Conservation (phyloP, 116 monocot species). For the Phalaenopsis hybrid region DNA sequence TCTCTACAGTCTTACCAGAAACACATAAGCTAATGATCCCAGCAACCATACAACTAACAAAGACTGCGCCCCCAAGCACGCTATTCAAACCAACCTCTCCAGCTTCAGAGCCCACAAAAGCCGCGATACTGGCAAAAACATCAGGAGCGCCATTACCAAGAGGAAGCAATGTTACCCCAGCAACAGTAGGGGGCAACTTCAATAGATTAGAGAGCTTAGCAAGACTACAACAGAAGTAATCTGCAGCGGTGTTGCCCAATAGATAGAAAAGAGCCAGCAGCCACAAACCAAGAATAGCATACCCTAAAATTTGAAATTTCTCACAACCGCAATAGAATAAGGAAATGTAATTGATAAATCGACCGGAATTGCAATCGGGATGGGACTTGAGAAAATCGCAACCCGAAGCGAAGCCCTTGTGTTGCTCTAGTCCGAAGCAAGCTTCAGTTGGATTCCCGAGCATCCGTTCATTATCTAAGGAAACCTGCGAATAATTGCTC, state of each 20-base stretch:
- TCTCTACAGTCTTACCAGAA: constrained; percentile 61
- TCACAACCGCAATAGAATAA: constrained; percentile 90
- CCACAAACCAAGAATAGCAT: constrained; percentile 54
- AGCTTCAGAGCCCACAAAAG: constrained; percentile 60
- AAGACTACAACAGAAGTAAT: constrained; percentile 89
- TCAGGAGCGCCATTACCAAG: constrained; percentile 98
- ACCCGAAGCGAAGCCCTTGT: constrained; percentile 37
- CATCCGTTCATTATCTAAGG: constrained; percentile 4
- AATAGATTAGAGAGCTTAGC: constrained; percentile 78
- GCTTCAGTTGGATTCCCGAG: constrained; percentile 21
- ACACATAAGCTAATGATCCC: constrained; percentile 64
- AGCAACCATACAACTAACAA: constrained; percentile 80
- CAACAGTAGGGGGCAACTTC: constrained; percentile 78
- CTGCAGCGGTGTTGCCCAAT: constrained; percentile 95
- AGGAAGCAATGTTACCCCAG: constrained; percentile 91
- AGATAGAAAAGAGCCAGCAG: constrained; percentile 78
- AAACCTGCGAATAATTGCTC: constrained; percentile 18
- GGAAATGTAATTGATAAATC: constrained; percentile 67
- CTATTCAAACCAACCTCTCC: constrained; percentile 87
- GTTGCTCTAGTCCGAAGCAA: constrained; percentile 42
- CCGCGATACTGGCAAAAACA: constrained; percentile 89
- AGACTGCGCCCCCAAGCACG: constrained; percentile 87
- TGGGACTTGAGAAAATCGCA: constrained; percentile 78
- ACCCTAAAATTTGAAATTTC: constrained; percentile 50
- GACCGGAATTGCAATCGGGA: constrained; percentile 53